Evolutionary conservation across 78 protist species (phyloP), one percentile per base, ranked within the genome.

Genomic region (Dictyostelium brefeldianum): DNA sequence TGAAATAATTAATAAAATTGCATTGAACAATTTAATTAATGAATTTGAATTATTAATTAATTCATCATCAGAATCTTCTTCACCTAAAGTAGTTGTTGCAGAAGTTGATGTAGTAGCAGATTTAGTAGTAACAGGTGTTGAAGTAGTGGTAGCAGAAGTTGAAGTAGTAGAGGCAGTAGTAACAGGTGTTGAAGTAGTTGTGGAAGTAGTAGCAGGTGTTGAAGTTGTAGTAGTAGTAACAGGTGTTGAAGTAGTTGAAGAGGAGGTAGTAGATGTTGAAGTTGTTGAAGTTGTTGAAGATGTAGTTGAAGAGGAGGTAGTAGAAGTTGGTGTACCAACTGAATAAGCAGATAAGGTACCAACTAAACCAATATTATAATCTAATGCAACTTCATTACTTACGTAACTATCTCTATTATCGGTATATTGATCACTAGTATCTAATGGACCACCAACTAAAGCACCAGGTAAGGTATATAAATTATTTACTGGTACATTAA

Each of bases 301-400:
- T 14, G 78, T 29, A 41, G 78, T 15, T 36, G 78, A 70, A 31
- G 78, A 41, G 50, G n/a, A 12, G 6, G 41, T 27, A 27, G 77
- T 69, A 5, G 77, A 69, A 15, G 78, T 41, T 22, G 80, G 46
- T 1, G 57, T 41, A 46, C 59, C 56, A 46, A 54, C 20, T 27
- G 80, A 22, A 46, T 7, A 73, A 20, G 80, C 80, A 25, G 89
- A 64, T 2, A 81, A 53, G 1, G 79, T 41, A 27, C 89, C 89
- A 17, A 74, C 74, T 11, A 81, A 50, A 5, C 73, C 89, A 3
- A 74, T 79, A 31, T 81, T 81, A 31, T 81, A 81, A 67, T 81
- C 89, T 5, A 81, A 46, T 5, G 89, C 89, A 2, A 74, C 79
- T 36, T 81, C 89, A 25, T 67, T 81, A 20, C 10, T 7, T 1